Percentiles rank a stretch among this genome's conserved stretches.
Evolutionary conservation across 495 filamentous ascomycete genomes (phyloP).

Genomic region (Glarea lozoyensis): DNA sequence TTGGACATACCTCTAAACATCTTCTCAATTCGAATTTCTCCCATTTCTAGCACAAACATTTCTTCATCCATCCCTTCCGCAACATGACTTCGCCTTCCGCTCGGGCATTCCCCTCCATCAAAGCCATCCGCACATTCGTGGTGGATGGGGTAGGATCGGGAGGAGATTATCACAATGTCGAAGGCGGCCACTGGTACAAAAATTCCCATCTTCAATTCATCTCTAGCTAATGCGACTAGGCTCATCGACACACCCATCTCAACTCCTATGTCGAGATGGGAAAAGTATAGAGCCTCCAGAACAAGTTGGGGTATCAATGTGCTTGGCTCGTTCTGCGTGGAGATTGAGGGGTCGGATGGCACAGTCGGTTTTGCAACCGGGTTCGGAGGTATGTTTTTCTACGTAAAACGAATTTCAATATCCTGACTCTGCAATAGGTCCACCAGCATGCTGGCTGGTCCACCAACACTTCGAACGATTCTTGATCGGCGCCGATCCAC

Average conservation of each 20-base stretch:
- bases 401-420: neutral
- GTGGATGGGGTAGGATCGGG: constrained; percentile 77
- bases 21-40: neutral
- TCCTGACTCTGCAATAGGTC: constrained; percentile 31
- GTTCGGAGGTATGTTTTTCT: constrained; percentile 56
- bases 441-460: constrained; percentile 87
- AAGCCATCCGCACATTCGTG: constrained; percentile 70
- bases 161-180: constrained; percentile 93
- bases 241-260: constrained; percentile 85
- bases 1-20: neutral
- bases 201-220: neutral
- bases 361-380: constrained; percentile 88
- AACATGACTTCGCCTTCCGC: constrained; percentile 29
- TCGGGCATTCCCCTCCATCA: constrained; percentile 60
- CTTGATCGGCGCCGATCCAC: constrained; percentile 78
- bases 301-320: constrained; percentile 97
- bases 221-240: constrained; percentile 28
- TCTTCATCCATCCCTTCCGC: neutral
- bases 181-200: constrained; percentile 70
- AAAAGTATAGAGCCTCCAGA: constrained; percentile 74
- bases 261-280: constrained; percentile 83
- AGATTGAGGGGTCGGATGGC: constrained; percentile 80
- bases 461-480: constrained; percentile 88
- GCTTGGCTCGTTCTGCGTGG: constrained; percentile 86
- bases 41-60: neutral